Base-by-base conservation (phyloP, 73 alveolate genomes). In the Paraurostyla sp. region DNA sequence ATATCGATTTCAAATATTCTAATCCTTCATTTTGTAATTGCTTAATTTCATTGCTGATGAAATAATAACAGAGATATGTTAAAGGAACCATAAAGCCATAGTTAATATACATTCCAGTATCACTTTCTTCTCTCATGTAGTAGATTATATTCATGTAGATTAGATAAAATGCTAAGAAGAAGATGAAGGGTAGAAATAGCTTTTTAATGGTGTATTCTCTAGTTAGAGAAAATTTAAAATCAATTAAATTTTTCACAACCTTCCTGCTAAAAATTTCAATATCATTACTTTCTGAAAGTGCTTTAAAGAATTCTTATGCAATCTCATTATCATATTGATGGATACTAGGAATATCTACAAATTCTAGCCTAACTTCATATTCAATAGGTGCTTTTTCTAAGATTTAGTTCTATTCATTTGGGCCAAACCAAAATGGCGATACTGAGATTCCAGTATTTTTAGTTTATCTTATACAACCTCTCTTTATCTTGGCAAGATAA, bases 101-200 rank as follows among this genome's bases (percentile, higher is more conserved):
- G 41, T 69, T 69, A 15, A 69, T 38, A 4, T 3, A 40, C 83
- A 41, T 69, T 43, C 58, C 30, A 7, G 18, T n/a, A 7, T 69
- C 83, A 25, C 23, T 18, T 16, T 7, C 36, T 69, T 69, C 83
- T 69, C 83, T 69, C 87, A 46, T 42, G 20, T 73, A 29, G 50
- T 15, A 40, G 23, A 43, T 51, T 20, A n/a, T 18, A 49, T 51
- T 51, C 71, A 43, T 73, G 51, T 75, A 59, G 27, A 65, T 29
- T 27, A 42, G 13, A 54, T 40, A 85, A 71, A 46, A 50, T 52
- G 58, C 1, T 30, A 85, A 41, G 87, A 29, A 85, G 29, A 49
- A 13, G 49, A 71, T 3, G 30, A 63, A 85, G 9, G 92, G 92
- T 7, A 69, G 16, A 36, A 85, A 69, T 16, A 85, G 92, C 56